Conservation (phyloP, 345 rosid genomes). For the Viola odorata region DNA sequence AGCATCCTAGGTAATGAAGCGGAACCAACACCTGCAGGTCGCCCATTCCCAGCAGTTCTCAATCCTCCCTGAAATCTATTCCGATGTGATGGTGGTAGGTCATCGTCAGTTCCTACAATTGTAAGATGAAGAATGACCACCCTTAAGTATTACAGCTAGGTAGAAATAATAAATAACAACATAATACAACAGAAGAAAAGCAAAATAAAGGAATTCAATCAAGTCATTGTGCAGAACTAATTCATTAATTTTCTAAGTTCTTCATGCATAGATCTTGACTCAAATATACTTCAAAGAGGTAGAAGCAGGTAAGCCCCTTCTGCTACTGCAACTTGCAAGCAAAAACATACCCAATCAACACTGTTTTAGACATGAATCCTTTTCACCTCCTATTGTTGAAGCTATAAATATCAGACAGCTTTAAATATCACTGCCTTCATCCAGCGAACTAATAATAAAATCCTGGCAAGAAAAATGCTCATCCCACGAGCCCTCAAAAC, state of each 20-base stretch:
- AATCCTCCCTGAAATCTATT: slow-evolving; percentile 79
- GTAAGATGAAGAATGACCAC: not conserved
- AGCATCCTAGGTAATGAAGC: slow-evolving; percentile 61
- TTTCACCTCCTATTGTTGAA: not conserved
- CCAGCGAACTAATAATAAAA: too few relatives aligned
- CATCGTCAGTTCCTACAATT: slow-evolving; percentile 92
- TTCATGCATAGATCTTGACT: not conserved
- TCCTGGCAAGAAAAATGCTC: not conserved
- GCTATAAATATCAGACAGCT: slow-evolving; percentile 4
- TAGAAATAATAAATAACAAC: not conserved
- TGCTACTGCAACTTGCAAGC: not conserved
- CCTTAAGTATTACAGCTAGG: not conserved
- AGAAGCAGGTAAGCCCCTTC: too few relatives aligned
- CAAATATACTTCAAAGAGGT: not conserved
- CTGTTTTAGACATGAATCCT: not conserved
- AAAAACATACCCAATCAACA: not conserved
- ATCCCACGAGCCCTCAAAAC: not conserved
- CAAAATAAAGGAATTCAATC: not conserved
- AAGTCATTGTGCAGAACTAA: not conserved
- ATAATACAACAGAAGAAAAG: not conserved
- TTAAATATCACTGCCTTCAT: too few relatives aligned
- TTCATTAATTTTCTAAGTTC: not conserved
- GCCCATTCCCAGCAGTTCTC: slow-evolving; percentile 74
- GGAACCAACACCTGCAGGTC: slow-evolving; percentile 56
- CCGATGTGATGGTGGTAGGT: slow-evolving; percentile 90